Evolutionary conservation across 1,284 basidiomycete species (phyloP).

Genomic region (Wolfiporia cocos): DNA sequence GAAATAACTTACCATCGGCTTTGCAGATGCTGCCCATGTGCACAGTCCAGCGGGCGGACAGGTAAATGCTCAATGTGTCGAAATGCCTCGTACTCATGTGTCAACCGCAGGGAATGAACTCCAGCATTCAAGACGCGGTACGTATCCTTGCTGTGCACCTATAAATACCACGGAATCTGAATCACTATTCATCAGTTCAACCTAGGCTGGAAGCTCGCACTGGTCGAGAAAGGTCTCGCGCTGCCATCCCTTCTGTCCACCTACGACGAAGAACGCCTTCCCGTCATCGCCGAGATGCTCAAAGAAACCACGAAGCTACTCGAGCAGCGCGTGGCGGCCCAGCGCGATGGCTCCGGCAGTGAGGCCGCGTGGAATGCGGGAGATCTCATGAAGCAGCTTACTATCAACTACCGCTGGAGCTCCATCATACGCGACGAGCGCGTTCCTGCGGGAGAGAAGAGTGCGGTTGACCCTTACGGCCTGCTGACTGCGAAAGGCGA

Average conservation of each 20-base stretch:
- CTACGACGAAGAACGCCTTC: conserved; percentile 22
- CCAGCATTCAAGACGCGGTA: conserved; percentile 5
- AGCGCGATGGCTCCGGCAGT: not conserved
- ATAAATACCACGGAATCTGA: too few species aligned
- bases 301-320: conserved; percentile 9
- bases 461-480: not conserved
- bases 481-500: not conserved
- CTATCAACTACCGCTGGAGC: conserved; percentile 41
- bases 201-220: conserved; percentile 27
- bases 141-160: not conserved
- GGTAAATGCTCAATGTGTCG: conserved; percentile 18
- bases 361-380: conserved; percentile 1
- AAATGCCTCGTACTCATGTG: too few species aligned
- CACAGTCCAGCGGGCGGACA: conserved; percentile 26
- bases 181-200: conserved; percentile 18
- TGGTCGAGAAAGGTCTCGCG: conserved; percentile 22
- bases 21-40: conserved; percentile 21
- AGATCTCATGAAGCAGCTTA: conserved; percentile 30
- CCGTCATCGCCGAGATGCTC: conserved; percentile 22
- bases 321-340: not conserved
- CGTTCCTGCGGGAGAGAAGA: not conserved
- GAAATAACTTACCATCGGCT: not conserved
- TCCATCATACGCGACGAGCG: conserved; percentile 24
- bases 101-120: conserved; percentile 10
- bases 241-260: conserved; percentile 15